Conservation (phyloP, 495 filamentous ascomycete species). For the Penicillium daleae region DNA sequence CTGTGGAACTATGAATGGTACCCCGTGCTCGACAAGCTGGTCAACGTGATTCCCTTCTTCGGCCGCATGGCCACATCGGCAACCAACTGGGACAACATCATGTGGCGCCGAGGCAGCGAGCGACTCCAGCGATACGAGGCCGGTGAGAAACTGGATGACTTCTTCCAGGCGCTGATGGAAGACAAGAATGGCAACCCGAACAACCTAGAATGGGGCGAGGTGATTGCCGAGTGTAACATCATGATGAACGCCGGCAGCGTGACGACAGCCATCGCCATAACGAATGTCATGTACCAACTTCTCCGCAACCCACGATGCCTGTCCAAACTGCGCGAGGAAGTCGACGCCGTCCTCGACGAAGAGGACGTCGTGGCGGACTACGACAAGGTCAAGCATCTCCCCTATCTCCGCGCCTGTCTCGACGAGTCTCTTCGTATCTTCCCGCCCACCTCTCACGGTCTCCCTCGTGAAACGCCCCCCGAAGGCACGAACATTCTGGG, state of each 20-base stretch:
- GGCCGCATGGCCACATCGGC: constrained; percentile 20
- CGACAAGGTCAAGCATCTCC: constrained; percentile 40
- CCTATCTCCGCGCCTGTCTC: constrained; percentile 44
- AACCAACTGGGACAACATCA: constrained; percentile 44
- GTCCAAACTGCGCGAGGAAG: constrained; percentile 55
- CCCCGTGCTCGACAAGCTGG: constrained; percentile 31
- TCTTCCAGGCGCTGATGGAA: constrained; percentile 60
- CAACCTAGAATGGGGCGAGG: constrained; percentile 41
- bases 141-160: constrained; percentile 61
- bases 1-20: constrained; percentile 58
- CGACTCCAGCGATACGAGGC: constrained; percentile 46
- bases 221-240: constrained; percentile 35
- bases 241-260: constrained; percentile 54
- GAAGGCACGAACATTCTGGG: constrained; percentile 37
- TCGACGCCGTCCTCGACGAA: constrained; percentile 43
- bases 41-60: constrained; percentile 41
- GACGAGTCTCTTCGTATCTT: constrained; percentile 47
- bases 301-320: constrained; percentile 53
- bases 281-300: constrained; percentile 53
- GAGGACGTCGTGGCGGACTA: constrained; percentile 40
- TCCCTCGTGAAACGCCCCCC: constrained; percentile 36
- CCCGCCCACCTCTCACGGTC: constrained; percentile 35
- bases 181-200: constrained; percentile 51
- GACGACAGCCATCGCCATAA: constrained; percentile 54
- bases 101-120: constrained; percentile 34